These are phyloP conservation scores for Dipodascus geniculatus DNA, from an alignment of 805 yeast species.

Conservation along the genomic window DNA sequence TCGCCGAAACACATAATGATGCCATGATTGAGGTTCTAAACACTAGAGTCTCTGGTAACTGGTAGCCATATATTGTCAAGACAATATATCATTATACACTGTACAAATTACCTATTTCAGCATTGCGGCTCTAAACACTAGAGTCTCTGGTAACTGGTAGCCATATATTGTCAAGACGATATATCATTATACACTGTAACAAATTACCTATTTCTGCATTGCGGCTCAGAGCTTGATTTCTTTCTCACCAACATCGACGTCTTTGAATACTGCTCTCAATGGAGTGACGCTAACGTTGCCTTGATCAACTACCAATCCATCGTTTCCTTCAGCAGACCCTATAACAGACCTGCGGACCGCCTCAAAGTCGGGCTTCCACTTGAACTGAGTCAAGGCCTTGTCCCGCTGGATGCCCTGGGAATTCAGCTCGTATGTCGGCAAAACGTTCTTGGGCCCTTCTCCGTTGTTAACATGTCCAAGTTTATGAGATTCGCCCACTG, in stretches of 20 bases:
- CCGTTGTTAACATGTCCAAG: constrained; percentile 23
- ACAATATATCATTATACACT: too few relatives aligned
- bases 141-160: neutral
- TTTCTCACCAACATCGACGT: constrained; percentile 39
- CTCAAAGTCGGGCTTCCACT: constrained; percentile 78
- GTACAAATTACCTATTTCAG: too few relatives aligned
- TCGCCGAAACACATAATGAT: neutral
- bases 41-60: neutral
- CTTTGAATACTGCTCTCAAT: constrained; percentile 57
- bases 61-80: neutral
- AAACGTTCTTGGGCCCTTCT: constrained; percentile 1
- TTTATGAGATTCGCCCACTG: constrained; percentile 7
- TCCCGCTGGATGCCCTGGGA: neutral
- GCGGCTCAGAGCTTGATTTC: constrained; percentile 43
- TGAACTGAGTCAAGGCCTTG: constrained; percentile 34
- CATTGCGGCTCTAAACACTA: neutral
- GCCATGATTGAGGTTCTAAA: neutral
- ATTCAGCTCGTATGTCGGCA: neutral
- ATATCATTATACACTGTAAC: neutral
- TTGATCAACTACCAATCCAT: constrained; percentile 56
- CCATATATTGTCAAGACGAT: neutral
- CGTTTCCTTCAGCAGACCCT: constrained; percentile 38
- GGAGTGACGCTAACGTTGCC: constrained; percentile 60
- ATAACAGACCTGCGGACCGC: constrained; percentile 45
- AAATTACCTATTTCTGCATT: too few relatives aligned